Percentiles rank a stretch among this genome's conserved stretches.
Conservation (phyloP, 2,329 filamentous ascomycete species). For the Microcyclospora tardicrescens region DNA sequence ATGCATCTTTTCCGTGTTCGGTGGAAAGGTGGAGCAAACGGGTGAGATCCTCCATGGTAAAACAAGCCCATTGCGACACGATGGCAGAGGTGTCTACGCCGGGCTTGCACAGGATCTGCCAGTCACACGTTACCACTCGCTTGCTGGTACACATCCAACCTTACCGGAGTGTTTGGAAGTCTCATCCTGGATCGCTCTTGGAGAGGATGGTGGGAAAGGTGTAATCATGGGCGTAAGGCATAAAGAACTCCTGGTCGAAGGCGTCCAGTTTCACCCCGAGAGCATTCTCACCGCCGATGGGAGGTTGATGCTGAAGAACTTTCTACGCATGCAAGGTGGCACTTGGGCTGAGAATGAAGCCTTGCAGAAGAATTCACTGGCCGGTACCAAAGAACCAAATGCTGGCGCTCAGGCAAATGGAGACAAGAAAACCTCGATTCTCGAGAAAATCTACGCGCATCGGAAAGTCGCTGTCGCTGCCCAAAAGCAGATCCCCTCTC, state of each 20-base stretch:
- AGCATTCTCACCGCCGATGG: conserved; percentile 89
- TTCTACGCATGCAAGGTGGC: conserved; percentile 73
- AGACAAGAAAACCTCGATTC: conserved; percentile 65
- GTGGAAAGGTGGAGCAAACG: conserved; percentile 79
- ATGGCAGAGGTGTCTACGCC: conserved; percentile 80
- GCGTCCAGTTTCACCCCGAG: conserved; percentile 95
- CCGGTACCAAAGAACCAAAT: conserved; percentile 22
- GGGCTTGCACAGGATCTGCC: conserved; percentile 68
- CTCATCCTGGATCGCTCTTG: conserved; percentile 72
- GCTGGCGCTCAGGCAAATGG: conserved; percentile 24
- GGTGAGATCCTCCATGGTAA: conserved; percentile 97
- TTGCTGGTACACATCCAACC: conserved; percentile 81
- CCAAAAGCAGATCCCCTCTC: conserved; percentile 77
- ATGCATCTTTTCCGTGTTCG: conserved; percentile 91
- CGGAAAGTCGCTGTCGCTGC: conserved; percentile 61
- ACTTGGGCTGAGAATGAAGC: conserved; percentile 76
- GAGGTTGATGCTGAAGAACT: conserved; percentile 82
- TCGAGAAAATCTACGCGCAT: conserved; percentile 80
- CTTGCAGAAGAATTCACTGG: conserved; percentile 29
- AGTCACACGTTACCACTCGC: conserved; percentile 90
- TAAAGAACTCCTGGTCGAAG: conserved; percentile 81
- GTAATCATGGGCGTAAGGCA: conserved; percentile 96
- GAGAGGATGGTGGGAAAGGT: conserved; percentile 61
- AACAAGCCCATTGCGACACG: conserved; percentile 80
- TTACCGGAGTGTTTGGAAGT: conserved; percentile 77